phyloP scores from a whole-genome alignment of 1,284 basidiomycete species.

The Fomitopsis pinicola region DNA sequence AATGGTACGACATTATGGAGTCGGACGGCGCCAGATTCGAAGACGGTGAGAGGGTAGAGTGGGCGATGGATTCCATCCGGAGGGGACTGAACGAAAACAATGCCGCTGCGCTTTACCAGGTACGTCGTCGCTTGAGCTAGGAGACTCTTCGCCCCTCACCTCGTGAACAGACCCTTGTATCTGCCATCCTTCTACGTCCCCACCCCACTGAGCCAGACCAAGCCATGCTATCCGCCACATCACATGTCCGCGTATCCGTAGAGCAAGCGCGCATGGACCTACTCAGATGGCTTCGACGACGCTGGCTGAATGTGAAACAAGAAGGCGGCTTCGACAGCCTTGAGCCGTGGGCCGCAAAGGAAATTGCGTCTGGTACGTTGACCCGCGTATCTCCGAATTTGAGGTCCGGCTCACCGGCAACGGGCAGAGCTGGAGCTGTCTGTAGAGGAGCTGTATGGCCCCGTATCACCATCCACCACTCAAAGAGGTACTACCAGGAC shows the following conservation, averaged over 20 bases:
- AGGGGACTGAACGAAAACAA: conserved; percentile 55
- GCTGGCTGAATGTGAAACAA: conserved; percentile 76
- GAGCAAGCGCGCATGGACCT: conserved; percentile 71
- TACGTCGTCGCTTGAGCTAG: conserved; percentile 22
- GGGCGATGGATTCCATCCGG: conserved; percentile 62
- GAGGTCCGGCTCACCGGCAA: background rate
- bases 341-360: conserved; percentile 84
- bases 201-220: conserved; percentile 55
- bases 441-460: conserved; percentile 63
- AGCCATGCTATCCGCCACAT: conserved; percentile 61
- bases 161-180: conserved; percentile 62
- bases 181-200: conserved; percentile 66
- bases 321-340: conserved; percentile 79
- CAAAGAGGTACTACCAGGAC: conserved; percentile 11
- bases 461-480: conserved; percentile 16
- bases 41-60: conserved; percentile 68
- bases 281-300: conserved; percentile 59
- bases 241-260: conserved; percentile 60
- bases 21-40: conserved; percentile 68
- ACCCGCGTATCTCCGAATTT: background rate
- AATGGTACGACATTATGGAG: conserved; percentile 72
- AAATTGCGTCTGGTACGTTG: conserved; percentile 76
- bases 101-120: conserved; percentile 74
- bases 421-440: conserved; percentile 73
- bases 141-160: background rate